phyloP scores from a whole-genome alignment of 2,329 filamentous ascomycete genomes.

The Aspergillus fijiensis region DNA sequence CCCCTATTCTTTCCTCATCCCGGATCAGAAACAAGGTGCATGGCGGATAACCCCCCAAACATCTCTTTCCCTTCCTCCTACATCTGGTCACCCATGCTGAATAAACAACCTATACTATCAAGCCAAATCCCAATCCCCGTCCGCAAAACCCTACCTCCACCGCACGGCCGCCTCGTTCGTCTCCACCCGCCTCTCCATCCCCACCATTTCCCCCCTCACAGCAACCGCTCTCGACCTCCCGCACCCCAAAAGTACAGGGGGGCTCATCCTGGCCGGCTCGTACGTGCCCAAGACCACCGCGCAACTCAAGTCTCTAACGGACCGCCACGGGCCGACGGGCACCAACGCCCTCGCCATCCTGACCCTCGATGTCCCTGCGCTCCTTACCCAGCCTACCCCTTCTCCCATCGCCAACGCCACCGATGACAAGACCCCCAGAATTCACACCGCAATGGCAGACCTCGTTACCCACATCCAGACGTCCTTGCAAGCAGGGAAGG shows the following conservation, averaged over 20 bases:
- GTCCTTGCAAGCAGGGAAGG: slow-evolving; percentile 47
- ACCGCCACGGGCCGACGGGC: slow-evolving; percentile 34
- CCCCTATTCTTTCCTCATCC: background rate
- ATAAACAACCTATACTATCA: background rate
- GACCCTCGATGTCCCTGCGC: slow-evolving; percentile 49
- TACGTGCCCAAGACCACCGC: slow-evolving; percentile 62
- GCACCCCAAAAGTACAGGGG: slow-evolving; percentile 41
- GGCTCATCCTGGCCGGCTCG: slow-evolving; percentile 56
- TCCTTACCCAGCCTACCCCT: slow-evolving; percentile 43
- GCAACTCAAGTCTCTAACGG: slow-evolving; percentile 49
- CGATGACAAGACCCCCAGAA: too few species aligned
- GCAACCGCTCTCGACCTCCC: slow-evolving; percentile 46
- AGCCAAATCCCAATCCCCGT: background rate
- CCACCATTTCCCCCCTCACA: slow-evolving; percentile 50
- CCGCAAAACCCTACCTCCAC: slow-evolving; percentile 44
- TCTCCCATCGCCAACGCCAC: slow-evolving; percentile 9
- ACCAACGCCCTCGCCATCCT: slow-evolving; percentile 46
- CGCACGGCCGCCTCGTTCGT: slow-evolving; percentile 51
- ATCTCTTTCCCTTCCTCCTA: background rate
- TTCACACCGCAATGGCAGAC: slow-evolving; percentile 12
- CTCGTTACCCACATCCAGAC: slow-evolving; percentile 39
- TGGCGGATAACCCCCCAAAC: too few species aligned
- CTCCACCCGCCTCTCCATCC: slow-evolving; percentile 54
- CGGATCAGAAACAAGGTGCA: background rate
- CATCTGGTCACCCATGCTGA: too few species aligned